Percentiles rank a stretch among this genome's conserved stretches.
These are phyloP conservation scores for Mrakia gelida DNA, from an alignment of 768 basidiomycete genomes.

Conservation along the genomic window DNA sequence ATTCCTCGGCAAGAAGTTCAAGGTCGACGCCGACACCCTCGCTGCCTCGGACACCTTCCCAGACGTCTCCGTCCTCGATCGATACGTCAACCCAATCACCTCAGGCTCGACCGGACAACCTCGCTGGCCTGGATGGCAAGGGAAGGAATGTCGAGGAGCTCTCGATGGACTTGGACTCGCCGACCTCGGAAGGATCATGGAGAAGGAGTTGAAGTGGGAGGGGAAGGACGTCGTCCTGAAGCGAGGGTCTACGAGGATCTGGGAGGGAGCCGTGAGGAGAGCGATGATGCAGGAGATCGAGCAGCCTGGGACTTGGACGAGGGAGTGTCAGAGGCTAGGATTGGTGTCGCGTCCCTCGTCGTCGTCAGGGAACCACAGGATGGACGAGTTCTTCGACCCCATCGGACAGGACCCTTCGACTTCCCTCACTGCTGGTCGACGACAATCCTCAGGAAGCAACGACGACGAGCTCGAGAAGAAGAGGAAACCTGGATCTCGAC, in stretches of 20 bases:
- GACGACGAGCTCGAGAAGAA: not conserved
- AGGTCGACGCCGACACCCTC: slow-evolving; percentile 60
- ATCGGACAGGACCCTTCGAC: slow-evolving; percentile 1
- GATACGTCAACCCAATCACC: slow-evolving; percentile 71
- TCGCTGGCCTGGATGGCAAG: slow-evolving; percentile 41
- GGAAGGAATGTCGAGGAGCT: not conserved
- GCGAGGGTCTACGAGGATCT: not conserved
- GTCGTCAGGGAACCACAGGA: not conserved
- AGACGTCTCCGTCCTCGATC: slow-evolving; percentile 64
- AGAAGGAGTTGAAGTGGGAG: slow-evolving; percentile 11
- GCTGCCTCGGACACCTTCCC: slow-evolving; percentile 59
- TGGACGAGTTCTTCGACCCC: slow-evolving; percentile 3
- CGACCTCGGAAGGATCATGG: not conserved
- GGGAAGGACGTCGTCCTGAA: slow-evolving; percentile 3
- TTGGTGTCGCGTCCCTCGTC: not conserved
- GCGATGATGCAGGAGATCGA: slow-evolving; percentile 12
- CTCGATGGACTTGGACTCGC: not conserved
- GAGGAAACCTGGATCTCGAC: not conserved
- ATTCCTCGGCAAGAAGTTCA: slow-evolving; percentile 60
- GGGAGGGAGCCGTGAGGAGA: slow-evolving; percentile 19
- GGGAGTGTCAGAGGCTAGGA: not conserved
- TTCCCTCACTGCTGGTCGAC: not conserved
- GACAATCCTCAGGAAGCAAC: not conserved
- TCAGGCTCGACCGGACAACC: slow-evolving; percentile 31
- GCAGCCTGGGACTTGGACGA: slow-evolving; percentile 9